Conservation (phyloP, 2,329 filamentous ascomycete species). For the Fusarium sterilihyphosum region DNA sequence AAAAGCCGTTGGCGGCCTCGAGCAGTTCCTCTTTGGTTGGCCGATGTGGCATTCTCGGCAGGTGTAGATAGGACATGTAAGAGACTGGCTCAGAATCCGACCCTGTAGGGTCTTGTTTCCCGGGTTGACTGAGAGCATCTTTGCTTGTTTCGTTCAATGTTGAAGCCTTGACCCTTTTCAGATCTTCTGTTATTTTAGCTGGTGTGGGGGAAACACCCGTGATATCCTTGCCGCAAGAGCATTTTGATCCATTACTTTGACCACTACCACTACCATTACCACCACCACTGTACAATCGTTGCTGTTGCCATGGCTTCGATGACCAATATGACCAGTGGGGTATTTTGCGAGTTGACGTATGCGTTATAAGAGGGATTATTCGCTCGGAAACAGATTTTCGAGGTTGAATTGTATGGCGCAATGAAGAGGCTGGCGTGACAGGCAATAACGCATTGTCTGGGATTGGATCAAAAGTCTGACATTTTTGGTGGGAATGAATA, state of each 20-base stretch:
- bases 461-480: conserved; percentile 3
- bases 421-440: not conserved
- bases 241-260: conserved; percentile 29
- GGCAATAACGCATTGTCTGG: conserved; percentile 2
- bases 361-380: conserved; percentile 6
- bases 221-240: conserved; percentile 40
- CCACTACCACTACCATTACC: conserved; percentile 9
- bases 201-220: conserved; percentile 6
- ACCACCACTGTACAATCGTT: conserved; percentile 31
- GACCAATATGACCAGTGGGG: not conserved
- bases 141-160: conserved; percentile 18
- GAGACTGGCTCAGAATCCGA: conserved; percentile 54
- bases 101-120: conserved; percentile 15
- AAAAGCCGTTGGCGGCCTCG: conserved; percentile 90
- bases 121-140: conserved; percentile 10
- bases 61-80: conserved; percentile 67
- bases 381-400: conserved; percentile 6
- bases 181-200: conserved; percentile 24
- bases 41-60: conserved; percentile 80
- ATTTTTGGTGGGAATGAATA: conserved; percentile 16
- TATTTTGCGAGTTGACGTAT: not conserved
- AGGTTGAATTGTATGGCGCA: conserved; percentile 3
- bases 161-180: conserved; percentile 23
- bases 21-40: conserved; percentile 94
- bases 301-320: conserved; percentile 9